Conservation (phyloP, 345 rosid genomes). For the Dipteronia dyeriana region DNA sequence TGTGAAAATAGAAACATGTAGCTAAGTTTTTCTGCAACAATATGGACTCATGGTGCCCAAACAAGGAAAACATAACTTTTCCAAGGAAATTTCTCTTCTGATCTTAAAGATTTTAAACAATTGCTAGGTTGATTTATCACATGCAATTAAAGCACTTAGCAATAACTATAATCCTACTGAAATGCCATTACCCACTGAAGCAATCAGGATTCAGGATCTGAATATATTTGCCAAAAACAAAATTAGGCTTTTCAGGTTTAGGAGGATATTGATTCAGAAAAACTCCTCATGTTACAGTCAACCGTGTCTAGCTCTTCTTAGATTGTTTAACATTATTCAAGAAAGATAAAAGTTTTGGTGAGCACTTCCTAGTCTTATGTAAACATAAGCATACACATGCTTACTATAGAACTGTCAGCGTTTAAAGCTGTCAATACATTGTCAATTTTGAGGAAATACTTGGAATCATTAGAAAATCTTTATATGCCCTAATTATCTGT, state of each 20-base stretch:
- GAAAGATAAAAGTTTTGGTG: not conserved
- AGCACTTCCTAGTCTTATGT: not conserved
- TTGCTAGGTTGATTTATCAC: not conserved
- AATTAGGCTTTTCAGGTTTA: not conserved
- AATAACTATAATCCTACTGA: not conserved
- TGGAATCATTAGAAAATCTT: not conserved
- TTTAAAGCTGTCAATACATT: not conserved
- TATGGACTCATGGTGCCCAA: not conserved
- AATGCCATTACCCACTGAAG: not conserved
- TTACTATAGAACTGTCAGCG: not conserved
- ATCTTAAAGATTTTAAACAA: not conserved
- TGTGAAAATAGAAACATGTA: too few relatives aligned
- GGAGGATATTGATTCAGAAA: not conserved
- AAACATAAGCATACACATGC: not conserved
- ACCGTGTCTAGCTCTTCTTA: not conserved
- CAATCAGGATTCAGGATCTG: not conserved
- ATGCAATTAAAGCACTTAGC: not conserved
- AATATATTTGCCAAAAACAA: not conserved
- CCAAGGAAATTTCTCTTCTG: not conserved
- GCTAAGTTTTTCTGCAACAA: not conserved
- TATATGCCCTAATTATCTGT: not conserved
- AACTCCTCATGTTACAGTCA: not conserved
- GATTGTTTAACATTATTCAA: not conserved
- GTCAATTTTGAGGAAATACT: not conserved
- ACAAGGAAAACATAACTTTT: not conserved